Evolutionary conservation across 2,329 filamentous ascomycete genomes (phyloP).

Genomic region (Fusarium penzigii): DNA sequence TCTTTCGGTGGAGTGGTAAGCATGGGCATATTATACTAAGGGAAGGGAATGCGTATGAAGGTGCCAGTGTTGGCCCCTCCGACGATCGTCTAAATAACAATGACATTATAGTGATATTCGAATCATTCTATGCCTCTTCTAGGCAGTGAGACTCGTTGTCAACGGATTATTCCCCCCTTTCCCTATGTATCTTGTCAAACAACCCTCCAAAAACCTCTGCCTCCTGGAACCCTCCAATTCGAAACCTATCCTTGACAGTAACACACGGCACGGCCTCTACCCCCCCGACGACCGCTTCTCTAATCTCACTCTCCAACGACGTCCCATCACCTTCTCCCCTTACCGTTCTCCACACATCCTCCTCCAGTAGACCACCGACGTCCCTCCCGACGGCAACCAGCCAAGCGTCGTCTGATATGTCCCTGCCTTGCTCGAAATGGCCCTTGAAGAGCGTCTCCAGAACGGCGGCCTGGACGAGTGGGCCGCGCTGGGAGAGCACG

Average conservation of each 20-base stretch:
- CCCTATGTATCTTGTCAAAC: slow-evolving; percentile 58
- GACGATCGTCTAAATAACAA: too few species aligned
- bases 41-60: too few species aligned
- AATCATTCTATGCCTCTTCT: neutral
- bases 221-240: slow-evolving; percentile 72
- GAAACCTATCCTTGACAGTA: slow-evolving; percentile 67
- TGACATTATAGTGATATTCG: too few species aligned
- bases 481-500: slow-evolving; percentile 34
- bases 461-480: slow-evolving; percentile 39
- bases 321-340: slow-evolving; percentile 29
- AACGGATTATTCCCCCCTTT: slow-evolving; percentile 3
- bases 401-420: slow-evolving; percentile 43
- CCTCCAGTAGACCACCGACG: slow-evolving; percentile 32
- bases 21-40: too few species aligned
- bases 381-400: slow-evolving; percentile 37
- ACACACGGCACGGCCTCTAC: slow-evolving; percentile 74
- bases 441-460: slow-evolving; percentile 44
- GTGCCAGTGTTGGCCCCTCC: too few species aligned
- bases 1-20: too few species aligned
- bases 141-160: neutral
- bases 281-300: slow-evolving; percentile 30
- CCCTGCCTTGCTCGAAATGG: slow-evolving; percentile 43
- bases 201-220: slow-evolving; percentile 63
- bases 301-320: slow-evolving; percentile 34
- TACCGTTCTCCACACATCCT: slow-evolving; percentile 32